phyloP scores from a whole-genome alignment of 1,284 basidiomycete genomes.

The Cystobasidium pallidum region DNA sequence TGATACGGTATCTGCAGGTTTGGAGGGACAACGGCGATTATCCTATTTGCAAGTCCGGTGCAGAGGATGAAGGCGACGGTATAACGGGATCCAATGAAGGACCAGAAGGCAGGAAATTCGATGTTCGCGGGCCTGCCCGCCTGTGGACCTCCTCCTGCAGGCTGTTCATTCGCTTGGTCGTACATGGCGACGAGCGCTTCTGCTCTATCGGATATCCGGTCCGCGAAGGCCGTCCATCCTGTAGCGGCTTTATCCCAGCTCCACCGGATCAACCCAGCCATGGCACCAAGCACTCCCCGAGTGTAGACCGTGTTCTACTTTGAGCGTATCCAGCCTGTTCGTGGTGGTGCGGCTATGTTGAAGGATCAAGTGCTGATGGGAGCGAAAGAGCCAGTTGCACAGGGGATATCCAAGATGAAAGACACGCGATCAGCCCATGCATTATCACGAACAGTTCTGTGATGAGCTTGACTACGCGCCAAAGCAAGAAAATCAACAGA shows the following conservation, averaged over 20 bases:
- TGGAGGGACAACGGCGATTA: constrained; percentile 31
- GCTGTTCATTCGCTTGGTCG: constrained; percentile 1
- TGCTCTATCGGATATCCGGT: constrained; percentile 10
- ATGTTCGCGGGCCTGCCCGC: neutral
- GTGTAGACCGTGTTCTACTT: neutral
- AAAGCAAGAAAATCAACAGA: no score
- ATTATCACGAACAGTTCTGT: neutral
- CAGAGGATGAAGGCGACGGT: constrained; percentile 30
- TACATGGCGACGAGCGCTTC: constrained; percentile 16
- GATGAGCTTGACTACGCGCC: no score
- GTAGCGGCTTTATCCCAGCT: constrained; percentile 10
- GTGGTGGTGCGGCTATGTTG: neutral
- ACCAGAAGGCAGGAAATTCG: constrained; percentile 33
- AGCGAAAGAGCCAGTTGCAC: neutral
- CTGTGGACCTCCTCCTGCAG: neutral
- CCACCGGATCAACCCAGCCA: constrained; percentile 19
- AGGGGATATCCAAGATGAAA: neutral
- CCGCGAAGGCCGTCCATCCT: constrained; percentile 12
- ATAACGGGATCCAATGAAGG: constrained; percentile 37
- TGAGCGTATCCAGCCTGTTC: neutral
- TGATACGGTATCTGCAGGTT: constrained; percentile 35
- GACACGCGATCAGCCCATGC: neutral
- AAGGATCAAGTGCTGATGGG: neutral
- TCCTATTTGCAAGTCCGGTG: constrained; percentile 33
- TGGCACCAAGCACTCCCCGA: constrained; percentile 1